These are phyloP conservation scores for Sclerotinia glacialis DNA, from an alignment of 2,329 filamentous ascomycete genomes.

Conservation along the genomic window DNA sequence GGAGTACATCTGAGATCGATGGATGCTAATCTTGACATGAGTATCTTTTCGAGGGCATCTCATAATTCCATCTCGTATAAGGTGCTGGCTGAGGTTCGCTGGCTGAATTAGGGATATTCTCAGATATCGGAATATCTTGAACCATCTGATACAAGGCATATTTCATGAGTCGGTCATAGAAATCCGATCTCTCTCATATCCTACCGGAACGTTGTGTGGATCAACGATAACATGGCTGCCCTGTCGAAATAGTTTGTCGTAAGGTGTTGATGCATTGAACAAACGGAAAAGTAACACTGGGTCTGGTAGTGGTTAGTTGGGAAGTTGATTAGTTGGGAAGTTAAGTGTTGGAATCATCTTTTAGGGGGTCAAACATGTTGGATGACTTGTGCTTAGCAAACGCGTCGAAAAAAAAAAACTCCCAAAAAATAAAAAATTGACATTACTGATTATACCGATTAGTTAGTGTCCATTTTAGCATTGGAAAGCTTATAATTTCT, in stretches of 20 bases:
- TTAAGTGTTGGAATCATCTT: not conserved
- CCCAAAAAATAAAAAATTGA: no score
- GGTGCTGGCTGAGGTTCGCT: not conserved
- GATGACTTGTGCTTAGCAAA: slow-evolving; percentile 12
- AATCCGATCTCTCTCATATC: not conserved
- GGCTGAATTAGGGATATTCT: not conserved
- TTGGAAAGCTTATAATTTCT: slow-evolving; percentile 12
- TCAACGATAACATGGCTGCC: slow-evolving; percentile 14
- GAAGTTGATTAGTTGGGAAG: not conserved
- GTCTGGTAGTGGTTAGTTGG: no score
- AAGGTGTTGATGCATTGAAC: not conserved
- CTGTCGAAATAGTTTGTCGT: slow-evolving; percentile 9
- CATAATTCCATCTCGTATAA: slow-evolving; percentile 5
- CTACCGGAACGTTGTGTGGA: slow-evolving; percentile 13
- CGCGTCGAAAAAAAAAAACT: not conserved
- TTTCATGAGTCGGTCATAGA: not conserved
- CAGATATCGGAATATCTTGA: not conserved
- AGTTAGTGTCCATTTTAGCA: slow-evolving; percentile 1
- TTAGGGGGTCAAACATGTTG: not conserved
- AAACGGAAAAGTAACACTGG: not conserved
- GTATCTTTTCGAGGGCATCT: slow-evolving; percentile 1
- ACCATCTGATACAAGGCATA: slow-evolving; percentile 5
- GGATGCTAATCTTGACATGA: not conserved
- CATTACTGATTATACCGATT: not conserved
- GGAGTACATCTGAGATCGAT: not conserved